Conservation (phyloP, 768 basidiomycete genomes). For the Leccinellum albellum region DNA sequence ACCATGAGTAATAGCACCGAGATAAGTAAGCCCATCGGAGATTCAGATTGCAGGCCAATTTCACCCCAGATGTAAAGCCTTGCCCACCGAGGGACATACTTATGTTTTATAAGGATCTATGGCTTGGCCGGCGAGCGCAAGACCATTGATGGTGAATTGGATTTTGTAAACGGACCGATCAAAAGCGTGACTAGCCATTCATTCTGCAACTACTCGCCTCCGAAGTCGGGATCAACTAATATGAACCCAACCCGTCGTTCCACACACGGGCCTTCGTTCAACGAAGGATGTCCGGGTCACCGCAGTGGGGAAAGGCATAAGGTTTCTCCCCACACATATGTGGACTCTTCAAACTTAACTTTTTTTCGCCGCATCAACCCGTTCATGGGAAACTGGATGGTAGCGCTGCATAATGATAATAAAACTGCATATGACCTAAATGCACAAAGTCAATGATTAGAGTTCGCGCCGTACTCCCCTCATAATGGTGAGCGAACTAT, state of each 20-base stretch:
- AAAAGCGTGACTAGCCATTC: not conserved
- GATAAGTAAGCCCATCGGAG: conserved; percentile 11
- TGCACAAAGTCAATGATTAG: not conserved
- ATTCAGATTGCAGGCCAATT: not conserved
- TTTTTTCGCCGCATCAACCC: not conserved
- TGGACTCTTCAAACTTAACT: conserved; percentile 2
- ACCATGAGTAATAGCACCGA: conserved; percentile 8
- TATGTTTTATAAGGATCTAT: conserved; percentile 1
- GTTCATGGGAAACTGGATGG: not conserved
- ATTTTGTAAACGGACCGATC: conserved; percentile 2
- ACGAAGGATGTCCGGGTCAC: not conserved
- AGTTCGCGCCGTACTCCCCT: no score
- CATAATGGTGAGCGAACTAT: no score
- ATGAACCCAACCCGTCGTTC: not conserved
- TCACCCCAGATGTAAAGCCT: conserved; percentile 19
- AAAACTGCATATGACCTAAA: not conserved
- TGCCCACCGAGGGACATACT: not conserved
- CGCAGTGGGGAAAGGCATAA: not conserved
- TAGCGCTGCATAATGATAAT: not conserved
- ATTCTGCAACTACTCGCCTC: not conserved
- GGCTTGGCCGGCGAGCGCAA: not conserved
- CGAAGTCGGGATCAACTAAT: not conserved
- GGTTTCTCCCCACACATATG: not conserved
- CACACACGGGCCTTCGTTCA: not conserved
- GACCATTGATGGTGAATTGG: not conserved